phyloP scores from a whole-genome alignment of 2,329 filamentous ascomycete species.

The Zopfia rhizophila region DNA sequence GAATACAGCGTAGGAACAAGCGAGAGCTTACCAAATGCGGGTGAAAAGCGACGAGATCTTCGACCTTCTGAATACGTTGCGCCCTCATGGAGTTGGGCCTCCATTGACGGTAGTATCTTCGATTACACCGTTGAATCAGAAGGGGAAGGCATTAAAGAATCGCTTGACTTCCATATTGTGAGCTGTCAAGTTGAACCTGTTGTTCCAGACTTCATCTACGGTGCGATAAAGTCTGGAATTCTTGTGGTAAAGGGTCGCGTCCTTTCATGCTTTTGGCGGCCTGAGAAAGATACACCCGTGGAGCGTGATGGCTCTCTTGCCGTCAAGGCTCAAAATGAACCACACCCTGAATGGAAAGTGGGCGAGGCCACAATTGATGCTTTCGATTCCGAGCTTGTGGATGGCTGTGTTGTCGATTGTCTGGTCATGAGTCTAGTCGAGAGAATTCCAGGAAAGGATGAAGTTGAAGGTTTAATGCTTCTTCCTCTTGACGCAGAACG shows the following conservation, averaged over 20 bases:
- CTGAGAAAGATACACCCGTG: background rate
- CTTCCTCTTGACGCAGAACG: slow-evolving; percentile 1
- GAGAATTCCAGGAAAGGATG: slow-evolving; percentile 7
- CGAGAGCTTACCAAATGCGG: background rate
- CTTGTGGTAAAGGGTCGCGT: slow-evolving; percentile 8
- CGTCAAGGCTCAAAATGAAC: background rate
- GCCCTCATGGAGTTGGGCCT: slow-evolving; percentile 22
- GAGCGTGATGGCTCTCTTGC: slow-evolving; percentile 10
- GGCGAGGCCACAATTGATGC: slow-evolving; percentile 18
- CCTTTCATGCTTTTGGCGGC: slow-evolving; percentile 4
- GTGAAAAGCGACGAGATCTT: background rate
- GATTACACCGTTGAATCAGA: slow-evolving; percentile 10
- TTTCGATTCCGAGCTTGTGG: slow-evolving; percentile 11
- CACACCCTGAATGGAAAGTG: background rate
- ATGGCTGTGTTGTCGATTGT: slow-evolving; percentile 17
- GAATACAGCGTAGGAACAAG: background rate
- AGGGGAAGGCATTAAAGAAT: slow-evolving; percentile 2
- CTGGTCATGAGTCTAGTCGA: slow-evolving; percentile 11
- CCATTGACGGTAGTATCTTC: slow-evolving; percentile 5
- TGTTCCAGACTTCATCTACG: slow-evolving; percentile 11
- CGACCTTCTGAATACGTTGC: slow-evolving; percentile 13
- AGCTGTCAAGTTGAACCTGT: slow-evolving; percentile 11
- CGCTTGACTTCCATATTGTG: slow-evolving; percentile 14
- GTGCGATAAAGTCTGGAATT: slow-evolving; percentile 12
- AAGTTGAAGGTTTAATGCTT: slow-evolving; percentile 19